phyloP scores from a whole-genome alignment of 257 asterid species.

The Primulina huaijiensis region DNA sequence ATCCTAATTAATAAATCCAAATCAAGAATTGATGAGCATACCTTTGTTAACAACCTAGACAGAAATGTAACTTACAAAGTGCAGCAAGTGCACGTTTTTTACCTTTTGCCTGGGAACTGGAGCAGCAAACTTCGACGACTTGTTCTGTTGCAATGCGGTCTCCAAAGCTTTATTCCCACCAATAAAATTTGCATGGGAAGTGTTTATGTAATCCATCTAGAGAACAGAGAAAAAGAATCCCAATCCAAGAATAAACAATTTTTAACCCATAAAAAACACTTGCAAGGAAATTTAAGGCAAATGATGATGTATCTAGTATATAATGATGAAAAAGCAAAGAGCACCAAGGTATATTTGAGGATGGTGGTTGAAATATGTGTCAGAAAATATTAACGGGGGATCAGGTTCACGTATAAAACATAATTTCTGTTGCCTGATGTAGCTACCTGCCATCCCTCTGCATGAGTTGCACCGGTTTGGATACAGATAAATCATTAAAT shows the following conservation, averaged over 20 bases:
- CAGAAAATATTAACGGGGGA: background rate
- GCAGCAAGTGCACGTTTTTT: conserved; percentile 14
- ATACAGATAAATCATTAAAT: background rate
- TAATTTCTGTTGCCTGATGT: background rate
- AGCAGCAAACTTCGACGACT: conserved; percentile 47
- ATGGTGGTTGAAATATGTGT: background rate
- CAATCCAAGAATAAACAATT: background rate
- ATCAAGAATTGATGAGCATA: conserved; percentile 12
- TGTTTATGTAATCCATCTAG: conserved; percentile 90
- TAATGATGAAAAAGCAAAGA: background rate
- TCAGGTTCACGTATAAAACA: background rate
- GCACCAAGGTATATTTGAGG: background rate
- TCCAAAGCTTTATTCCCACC: conserved; percentile 93
- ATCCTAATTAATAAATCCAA: conserved; percentile 49
- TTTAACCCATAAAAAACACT: conserved; percentile 1
- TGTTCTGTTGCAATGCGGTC: conserved; percentile 58
- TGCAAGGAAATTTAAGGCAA: background rate
- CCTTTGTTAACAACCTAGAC: conserved; percentile 16
- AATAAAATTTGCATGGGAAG: conserved; percentile 84
- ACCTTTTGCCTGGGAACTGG: conserved; percentile 64
- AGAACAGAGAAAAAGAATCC: conserved; percentile 12
- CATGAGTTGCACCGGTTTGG: background rate
- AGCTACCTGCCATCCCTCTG: background rate
- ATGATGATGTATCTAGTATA: background rate
- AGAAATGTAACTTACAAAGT: background rate